Percentiles rank a stretch among this genome's conserved stretches.
Evolutionary conservation across 2,329 filamentous ascomycete genomes (phyloP).

Genomic region (Tolypocladium ophioglossoides): DNA sequence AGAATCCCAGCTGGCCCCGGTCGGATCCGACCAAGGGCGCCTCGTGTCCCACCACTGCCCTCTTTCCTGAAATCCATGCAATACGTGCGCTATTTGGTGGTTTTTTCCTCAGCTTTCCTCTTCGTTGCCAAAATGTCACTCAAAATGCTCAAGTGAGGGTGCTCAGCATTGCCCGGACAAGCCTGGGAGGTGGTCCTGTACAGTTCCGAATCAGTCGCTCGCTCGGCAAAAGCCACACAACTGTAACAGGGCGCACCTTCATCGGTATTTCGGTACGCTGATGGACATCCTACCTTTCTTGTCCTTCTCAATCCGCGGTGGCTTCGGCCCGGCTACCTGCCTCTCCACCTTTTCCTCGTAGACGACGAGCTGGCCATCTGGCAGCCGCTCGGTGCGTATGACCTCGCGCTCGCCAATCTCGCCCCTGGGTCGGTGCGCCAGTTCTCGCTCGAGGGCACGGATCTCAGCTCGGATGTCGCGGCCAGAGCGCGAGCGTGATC

Average conservation of each 20-base stretch:
- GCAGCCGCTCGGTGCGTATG: slow-evolving; percentile 44
- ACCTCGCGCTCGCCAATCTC: slow-evolving; percentile 37
- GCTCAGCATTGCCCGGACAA: slow-evolving; percentile 60
- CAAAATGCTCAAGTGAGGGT: slow-evolving; percentile 50
- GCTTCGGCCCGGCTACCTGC: slow-evolving; percentile 41
- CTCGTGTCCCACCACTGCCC: too few species aligned
- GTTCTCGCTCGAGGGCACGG: slow-evolving; percentile 49
- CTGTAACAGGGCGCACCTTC: slow-evolving; percentile 34
- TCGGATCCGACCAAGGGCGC: too few species aligned
- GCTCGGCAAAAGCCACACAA: slow-evolving; percentile 4
- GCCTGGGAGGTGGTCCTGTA: slow-evolving; percentile 50
- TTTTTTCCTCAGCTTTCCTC: background rate
- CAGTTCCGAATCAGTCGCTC: slow-evolving; percentile 19
- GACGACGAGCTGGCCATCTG: slow-evolving; percentile 52
- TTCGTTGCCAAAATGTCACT: background rate
- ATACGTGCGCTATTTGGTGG: background rate
- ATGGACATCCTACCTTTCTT: slow-evolving; percentile 93
- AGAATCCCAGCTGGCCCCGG: background rate
- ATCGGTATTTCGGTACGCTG: slow-evolving; percentile 63
- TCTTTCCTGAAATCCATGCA: background rate
- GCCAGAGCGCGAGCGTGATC: slow-evolving; percentile 35
- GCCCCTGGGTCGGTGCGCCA: slow-evolving; percentile 24
- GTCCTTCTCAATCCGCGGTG: slow-evolving; percentile 71
- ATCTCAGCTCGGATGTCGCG: slow-evolving; percentile 66
- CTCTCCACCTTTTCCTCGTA: slow-evolving; percentile 50